A percentile compares a stretch with the other conserved stretches of the same genome.
These are phyloP conservation scores for Tricholomella constricta DNA, from an alignment of 768 basidiomycete species.

Conservation along the genomic window DNA sequence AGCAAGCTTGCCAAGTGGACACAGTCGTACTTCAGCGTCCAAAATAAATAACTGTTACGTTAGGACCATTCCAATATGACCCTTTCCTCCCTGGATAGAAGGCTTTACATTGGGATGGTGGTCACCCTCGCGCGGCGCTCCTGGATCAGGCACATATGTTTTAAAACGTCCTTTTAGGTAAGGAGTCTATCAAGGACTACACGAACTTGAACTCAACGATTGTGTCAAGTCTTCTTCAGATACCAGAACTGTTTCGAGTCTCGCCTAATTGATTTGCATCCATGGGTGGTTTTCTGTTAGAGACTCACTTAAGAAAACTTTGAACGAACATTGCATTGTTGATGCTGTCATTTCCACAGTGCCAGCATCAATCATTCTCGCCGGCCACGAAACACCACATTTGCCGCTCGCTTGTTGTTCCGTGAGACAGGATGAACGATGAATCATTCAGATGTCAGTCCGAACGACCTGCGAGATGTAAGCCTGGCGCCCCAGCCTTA, in stretches of 20 bases:
- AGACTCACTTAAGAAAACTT: too few relatives aligned
- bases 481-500: too few relatives aligned
- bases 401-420: background rate
- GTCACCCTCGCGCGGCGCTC: background rate
- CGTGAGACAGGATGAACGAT: background rate
- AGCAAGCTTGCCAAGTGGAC: background rate
- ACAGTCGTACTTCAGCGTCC: background rate
- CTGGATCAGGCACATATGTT: background rate
- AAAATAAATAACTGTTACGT: background rate
- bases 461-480: background rate
- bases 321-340: background rate
- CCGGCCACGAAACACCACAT: background rate
- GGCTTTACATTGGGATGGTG: background rate
- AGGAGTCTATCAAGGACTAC: too few relatives aligned
- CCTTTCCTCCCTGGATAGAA: background rate
- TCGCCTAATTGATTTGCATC: too few relatives aligned
- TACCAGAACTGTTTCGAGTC: background rate
- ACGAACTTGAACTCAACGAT: too few relatives aligned
- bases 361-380: background rate
- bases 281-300: too few relatives aligned
- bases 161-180: background rate
- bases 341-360: background rate
- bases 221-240: too few relatives aligned
- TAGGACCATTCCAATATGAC: background rate
- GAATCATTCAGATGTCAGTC: background rate